Evolutionary conservation across 345 rosid genomes (phyloP).

Genomic region (Acer negundo): DNA sequence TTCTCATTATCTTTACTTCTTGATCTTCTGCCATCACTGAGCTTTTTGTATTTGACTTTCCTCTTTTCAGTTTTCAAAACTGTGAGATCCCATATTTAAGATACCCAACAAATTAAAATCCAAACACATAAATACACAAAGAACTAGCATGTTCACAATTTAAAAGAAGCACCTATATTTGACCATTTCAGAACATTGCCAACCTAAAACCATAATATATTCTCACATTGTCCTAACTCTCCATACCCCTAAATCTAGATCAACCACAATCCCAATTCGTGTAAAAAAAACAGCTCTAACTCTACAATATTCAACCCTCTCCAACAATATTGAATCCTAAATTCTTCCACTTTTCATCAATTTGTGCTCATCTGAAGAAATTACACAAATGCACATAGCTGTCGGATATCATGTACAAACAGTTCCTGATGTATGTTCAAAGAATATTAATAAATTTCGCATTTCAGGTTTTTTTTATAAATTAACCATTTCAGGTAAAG

Average conservation of each 20-base stretch:
- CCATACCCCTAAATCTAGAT: background rate
- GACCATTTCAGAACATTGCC: background rate
- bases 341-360: background rate
- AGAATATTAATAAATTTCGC: background rate
- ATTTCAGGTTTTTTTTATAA: background rate
- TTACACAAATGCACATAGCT: background rate
- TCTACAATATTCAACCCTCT: too few species aligned
- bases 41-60: background rate
- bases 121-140: background rate
- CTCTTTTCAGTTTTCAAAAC: background rate
- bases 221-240: background rate
- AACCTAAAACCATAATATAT: background rate
- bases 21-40: background rate
- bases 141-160: background rate
- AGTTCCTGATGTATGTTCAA: background rate
- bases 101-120: background rate
- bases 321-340: too few species aligned
- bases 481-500: background rate
- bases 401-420: background rate
- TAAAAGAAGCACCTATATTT: background rate
- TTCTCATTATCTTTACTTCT: background rate
- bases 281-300: background rate
- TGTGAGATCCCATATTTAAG: constrained; percentile 1
- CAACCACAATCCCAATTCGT: background rate
- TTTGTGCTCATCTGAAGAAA: background rate